phyloP scores from a whole-genome alignment of 1,284 basidiomycete genomes.

The Tranzscheliella williamsii region DNA sequence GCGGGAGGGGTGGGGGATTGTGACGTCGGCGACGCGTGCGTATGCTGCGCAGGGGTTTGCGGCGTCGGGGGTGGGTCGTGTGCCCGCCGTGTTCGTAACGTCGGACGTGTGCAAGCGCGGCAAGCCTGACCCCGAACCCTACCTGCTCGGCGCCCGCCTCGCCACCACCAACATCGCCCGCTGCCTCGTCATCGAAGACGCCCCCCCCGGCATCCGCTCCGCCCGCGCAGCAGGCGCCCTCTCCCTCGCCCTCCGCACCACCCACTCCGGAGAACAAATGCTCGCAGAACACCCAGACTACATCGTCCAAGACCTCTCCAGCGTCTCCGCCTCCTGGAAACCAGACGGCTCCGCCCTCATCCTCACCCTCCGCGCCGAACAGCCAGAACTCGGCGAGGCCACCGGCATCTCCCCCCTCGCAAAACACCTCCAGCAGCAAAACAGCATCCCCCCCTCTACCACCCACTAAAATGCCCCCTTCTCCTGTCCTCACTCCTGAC shows the following conservation, averaged over 20 bases:
- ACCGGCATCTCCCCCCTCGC: constrained; percentile 31
- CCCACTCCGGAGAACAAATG: constrained; percentile 51
- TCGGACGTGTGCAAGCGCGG: constrained; percentile 51
- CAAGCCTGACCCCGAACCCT: constrained; percentile 59
- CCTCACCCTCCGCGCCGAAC: constrained; percentile 47
- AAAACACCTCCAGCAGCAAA: constrained; percentile 21
- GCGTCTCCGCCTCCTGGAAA: constrained; percentile 52
- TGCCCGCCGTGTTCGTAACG: constrained; percentile 52
- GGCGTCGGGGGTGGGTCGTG: constrained; percentile 22
- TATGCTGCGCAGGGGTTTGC: constrained; percentile 57
- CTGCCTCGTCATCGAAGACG: constrained; percentile 59
- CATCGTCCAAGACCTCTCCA: constrained; percentile 53
- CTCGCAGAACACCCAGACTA: constrained; percentile 50
- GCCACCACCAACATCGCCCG: constrained; percentile 34
- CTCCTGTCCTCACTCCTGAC: not conserved
- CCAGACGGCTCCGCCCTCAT: constrained; percentile 34
- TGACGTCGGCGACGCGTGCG: constrained; percentile 58
- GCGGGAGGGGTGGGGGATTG: constrained; percentile 52
- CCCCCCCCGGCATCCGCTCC: constrained; percentile 52
- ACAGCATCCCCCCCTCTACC: constrained; percentile 3
- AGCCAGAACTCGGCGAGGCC: constrained; percentile 31
- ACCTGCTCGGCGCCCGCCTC: constrained; percentile 52
- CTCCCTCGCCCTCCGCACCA: constrained; percentile 53
- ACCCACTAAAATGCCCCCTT: not conserved
- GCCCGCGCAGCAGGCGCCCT: constrained; percentile 54